These are phyloP conservation scores for Yarrowia keelungensis DNA, from an alignment of 805 yeast genomes.

Conservation along the genomic window DNA sequence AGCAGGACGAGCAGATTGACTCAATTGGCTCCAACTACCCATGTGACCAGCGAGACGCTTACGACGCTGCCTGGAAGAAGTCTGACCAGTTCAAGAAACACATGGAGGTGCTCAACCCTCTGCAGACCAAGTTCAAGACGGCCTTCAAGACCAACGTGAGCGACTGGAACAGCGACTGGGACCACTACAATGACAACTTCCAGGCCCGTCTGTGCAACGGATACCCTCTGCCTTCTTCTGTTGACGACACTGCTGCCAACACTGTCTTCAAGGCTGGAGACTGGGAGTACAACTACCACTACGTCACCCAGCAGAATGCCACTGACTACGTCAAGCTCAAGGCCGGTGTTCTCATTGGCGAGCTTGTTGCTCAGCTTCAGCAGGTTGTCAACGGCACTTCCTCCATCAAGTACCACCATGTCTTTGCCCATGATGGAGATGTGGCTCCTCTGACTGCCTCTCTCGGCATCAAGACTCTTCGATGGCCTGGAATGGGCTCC, in stretches of 20 bases:
- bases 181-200: conserved; percentile 55
- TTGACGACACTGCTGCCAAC: conserved; percentile 48
- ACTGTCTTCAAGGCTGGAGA: conserved; percentile 55
- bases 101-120: conserved; percentile 47
- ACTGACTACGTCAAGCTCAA: conserved; percentile 50
- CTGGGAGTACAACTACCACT: conserved; percentile 55
- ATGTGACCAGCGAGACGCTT: conserved; percentile 45
- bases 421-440: conserved; percentile 56
- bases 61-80: conserved; percentile 12
- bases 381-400: conserved; percentile 48
- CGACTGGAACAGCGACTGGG: conserved; percentile 46
- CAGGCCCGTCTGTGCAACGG: conserved; percentile 53
- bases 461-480: conserved; percentile 50
- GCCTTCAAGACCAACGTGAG: conserved; percentile 46
- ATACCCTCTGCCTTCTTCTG: conserved; percentile 49
- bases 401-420: conserved; percentile 51
- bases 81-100: conserved; percentile 43
- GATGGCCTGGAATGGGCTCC: conserved; percentile 61
- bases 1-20: conserved; percentile 49
- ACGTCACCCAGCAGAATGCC: conserved; percentile 50
- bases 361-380: conserved; percentile 49
- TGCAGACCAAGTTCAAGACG: conserved; percentile 48
- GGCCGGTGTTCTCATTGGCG: conserved; percentile 53
- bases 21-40: conserved; percentile 52
- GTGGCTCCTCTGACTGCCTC: conserved; percentile 51